These are phyloP conservation scores for Paramecium octaurelia DNA, from an alignment of 73 alveolate genomes.

Conservation along the genomic window DNA sequence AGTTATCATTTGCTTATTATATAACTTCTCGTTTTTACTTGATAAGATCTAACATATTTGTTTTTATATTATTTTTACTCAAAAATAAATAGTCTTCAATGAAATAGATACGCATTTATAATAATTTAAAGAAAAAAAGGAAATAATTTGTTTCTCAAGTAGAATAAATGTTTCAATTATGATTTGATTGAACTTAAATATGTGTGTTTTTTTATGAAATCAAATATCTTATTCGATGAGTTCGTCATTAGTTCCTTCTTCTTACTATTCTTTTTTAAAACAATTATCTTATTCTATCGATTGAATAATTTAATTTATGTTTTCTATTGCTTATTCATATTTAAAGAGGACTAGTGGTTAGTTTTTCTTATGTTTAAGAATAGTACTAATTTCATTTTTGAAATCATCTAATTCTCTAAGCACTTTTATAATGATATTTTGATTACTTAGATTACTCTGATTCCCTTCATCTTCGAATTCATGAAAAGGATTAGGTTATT, in stretches of 20 bases:
- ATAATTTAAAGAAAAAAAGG: not conserved
- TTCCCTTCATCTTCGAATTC: conserved; percentile 6
- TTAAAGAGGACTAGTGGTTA: not conserved
- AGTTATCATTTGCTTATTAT: too few species aligned
- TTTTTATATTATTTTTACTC: too few species aligned
- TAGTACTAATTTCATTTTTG: not conserved
- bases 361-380: not conserved
- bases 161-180: not conserved
- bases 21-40: too few species aligned
- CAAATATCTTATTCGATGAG: not conserved
- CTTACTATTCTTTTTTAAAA: not conserved
- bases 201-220: not conserved
- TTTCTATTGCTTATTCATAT: not conserved
- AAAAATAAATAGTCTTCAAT: too few species aligned
- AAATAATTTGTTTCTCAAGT: not conserved
- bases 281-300: not conserved
- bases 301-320: not conserved
- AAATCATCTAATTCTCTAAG: not conserved
- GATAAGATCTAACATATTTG: too few species aligned
- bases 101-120: too few species aligned
- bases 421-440: not conserved
- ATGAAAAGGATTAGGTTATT: not conserved
- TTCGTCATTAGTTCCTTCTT: conserved; percentile 26
- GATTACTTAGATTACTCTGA: not conserved
- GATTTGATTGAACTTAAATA: not conserved